Evolutionary conservation across 2,329 filamentous ascomycete genomes (phyloP), one percentile per base, ranked within the genome.

Genomic region (Fusarium sp.): DNA sequence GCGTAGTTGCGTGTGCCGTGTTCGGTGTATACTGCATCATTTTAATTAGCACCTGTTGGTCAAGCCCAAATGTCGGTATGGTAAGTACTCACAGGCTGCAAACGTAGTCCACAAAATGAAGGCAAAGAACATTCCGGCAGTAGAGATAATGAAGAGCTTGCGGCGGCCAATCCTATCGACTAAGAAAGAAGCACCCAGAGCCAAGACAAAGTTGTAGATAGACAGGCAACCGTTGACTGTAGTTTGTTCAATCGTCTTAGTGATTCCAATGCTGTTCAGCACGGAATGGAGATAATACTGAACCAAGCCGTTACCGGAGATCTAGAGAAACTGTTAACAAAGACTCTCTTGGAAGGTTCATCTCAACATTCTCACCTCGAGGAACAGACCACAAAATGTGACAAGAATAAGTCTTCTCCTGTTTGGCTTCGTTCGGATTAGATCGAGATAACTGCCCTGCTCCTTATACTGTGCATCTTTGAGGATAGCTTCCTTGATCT

Each of bases 211-310:
- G 42, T 73, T 73, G 57, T 61, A 77, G 3, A 82, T 76, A 50
- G 83, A 82, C 20, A 83, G 65, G 61, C 71, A 59, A 7, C 66
- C 71, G 28, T 50, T 72, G n/a, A 73, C 72, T 20, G 63, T 67
- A 3, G 66, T 72, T 22, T 83, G 81, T 2, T 81, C 82, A 39
- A 81, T 77, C 5, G 79, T 80, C n/a, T 81, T 78, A 12, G 77
- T 81, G 20, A 84, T 80, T 2, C 82, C 82, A 20, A 83, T 76
- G 10, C 79, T 78, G 14, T 79, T 76, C 10, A 84, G 75, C 73
- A 84, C 82, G 2, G 79, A 75, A 8, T 82, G 79, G 5, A 83
- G 77, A 60, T 82, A 83, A 57, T 82, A 83, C 18, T 54, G 50
- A 18, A 38, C 50, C 5, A 54, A 22, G 1, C 50, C 50, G 14